Conservation (phyloP, 2,329 filamentous ascomycete species). For the Trichoderma hamatum region DNA sequence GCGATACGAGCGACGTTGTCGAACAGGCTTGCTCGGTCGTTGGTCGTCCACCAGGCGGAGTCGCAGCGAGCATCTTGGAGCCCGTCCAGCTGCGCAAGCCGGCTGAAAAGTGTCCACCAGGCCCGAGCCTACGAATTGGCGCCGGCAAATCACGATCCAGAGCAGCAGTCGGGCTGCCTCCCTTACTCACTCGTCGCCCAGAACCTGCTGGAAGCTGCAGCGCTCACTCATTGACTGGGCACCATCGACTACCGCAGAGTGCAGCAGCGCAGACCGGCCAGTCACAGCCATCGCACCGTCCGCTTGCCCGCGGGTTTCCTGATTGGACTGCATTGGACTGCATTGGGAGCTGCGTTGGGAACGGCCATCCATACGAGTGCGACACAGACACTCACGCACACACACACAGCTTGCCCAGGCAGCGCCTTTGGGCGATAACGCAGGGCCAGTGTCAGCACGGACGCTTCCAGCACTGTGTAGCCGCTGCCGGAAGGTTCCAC, state of each 20-base stretch:
- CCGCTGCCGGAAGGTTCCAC: slow-evolving; percentile 29
- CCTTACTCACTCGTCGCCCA: not conserved
- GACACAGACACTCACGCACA: not conserved
- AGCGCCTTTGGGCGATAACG: slow-evolving; percentile 11
- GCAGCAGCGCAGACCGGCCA: not conserved
- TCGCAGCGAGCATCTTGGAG: slow-evolving; percentile 3
- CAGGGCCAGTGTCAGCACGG: slow-evolving; percentile 24
- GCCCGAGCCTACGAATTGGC: not conserved
- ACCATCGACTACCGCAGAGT: not conserved
- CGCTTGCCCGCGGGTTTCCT: not conserved
- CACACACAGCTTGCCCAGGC: not conserved
- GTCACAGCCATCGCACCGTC: not conserved
- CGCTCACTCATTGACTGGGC: not conserved
- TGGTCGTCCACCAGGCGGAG: slow-evolving; percentile 16
- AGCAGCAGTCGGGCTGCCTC: slow-evolving; percentile 25
- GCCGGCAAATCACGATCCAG: slow-evolving; percentile 20
- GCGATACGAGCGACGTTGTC: slow-evolving; percentile 11
- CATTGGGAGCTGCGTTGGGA: not conserved
- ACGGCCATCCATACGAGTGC: not conserved
- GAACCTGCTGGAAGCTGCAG: slow-evolving; percentile 15
- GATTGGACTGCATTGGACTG: not conserved
- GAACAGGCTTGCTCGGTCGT: slow-evolving; percentile 22
- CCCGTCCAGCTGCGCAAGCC: slow-evolving; percentile 22
- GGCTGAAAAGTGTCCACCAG: slow-evolving; percentile 15
- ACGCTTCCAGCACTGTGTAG: slow-evolving; percentile 31